Conservation (phyloP, 352 stramenopile genomes). For the Phytopythium vexans region DNA sequence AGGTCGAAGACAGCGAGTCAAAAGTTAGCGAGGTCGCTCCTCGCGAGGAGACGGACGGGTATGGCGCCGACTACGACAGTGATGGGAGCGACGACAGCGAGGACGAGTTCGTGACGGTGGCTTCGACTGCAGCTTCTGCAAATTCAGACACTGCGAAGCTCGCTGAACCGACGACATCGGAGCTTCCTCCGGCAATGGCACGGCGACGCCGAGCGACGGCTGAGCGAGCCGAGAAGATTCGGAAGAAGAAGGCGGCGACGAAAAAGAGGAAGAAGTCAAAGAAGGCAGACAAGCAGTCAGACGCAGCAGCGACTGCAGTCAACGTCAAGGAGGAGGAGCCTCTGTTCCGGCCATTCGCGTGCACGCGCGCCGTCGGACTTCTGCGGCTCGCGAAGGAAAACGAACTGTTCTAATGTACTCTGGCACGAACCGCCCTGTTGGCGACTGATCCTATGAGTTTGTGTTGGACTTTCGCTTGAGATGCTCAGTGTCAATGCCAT, state of each 20-base stretch:
- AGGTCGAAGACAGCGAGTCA: conserved; percentile 9
- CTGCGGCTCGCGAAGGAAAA: conserved; percentile 72
- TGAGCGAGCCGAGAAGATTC: conserved; percentile 3
- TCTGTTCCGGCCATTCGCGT: conserved; percentile 62
- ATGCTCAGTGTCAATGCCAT: too few relatives aligned
- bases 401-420: conserved; percentile 45
- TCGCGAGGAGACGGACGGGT: conserved; percentile 37
- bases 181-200: too few relatives aligned
- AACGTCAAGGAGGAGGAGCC: conserved; percentile 11
- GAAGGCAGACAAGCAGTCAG: conserved; percentile 1
- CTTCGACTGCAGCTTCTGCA: background rate
- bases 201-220: background rate
- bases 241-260: conserved; percentile 17
- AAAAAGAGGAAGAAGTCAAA: conserved; percentile 26
- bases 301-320: background rate
- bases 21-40: background rate
- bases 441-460: background rate
- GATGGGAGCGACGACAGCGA: conserved; percentile 39
- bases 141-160: background rate
- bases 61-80: conserved; percentile 68
- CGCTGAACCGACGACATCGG: too few relatives aligned
- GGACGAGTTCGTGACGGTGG: conserved; percentile 3
- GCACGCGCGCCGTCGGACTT: conserved; percentile 52
- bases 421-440: conserved; percentile 11
- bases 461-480: too few relatives aligned